Percentiles rank a stretch among this genome's conserved stretches.
phyloP scores from a whole-genome alignment of 1,284 basidiomycete genomes.

The Grifola frondosa region DNA sequence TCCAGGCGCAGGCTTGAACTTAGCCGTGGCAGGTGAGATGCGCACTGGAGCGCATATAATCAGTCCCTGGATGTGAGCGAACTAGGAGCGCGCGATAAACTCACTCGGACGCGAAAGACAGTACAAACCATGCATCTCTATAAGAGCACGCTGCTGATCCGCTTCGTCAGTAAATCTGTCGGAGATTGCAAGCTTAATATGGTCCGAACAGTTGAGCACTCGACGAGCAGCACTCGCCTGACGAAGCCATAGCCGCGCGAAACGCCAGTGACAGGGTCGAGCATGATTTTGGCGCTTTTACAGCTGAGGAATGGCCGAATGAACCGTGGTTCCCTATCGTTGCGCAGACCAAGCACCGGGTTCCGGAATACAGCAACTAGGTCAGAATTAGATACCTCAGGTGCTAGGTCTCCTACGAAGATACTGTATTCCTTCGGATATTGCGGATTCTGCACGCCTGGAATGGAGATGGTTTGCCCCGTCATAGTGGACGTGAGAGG shows the following conservation, averaged over 20 bases:
- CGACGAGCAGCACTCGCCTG: slow-evolving; percentile 52
- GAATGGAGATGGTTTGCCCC: slow-evolving; percentile 32
- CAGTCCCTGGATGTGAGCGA: too few species aligned
- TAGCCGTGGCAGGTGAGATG: slow-evolving; percentile 86
- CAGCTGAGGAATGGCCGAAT: slow-evolving; percentile 85
- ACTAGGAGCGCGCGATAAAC: slow-evolving; percentile 36
- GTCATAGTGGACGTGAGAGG: slow-evolving; percentile 37
- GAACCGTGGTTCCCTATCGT: slow-evolving; percentile 79
- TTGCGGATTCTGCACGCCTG: slow-evolving; percentile 46
- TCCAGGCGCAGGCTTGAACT: slow-evolving; percentile 66
- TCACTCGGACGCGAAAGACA: slow-evolving; percentile 82
- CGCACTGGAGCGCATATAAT: slow-evolving; percentile 57
- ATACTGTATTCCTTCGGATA: slow-evolving; percentile 85
- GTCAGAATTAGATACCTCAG: slow-evolving; percentile 88
- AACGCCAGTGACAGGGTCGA: slow-evolving; percentile 85
- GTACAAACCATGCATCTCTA: slow-evolving; percentile 88
- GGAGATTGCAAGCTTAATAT: slow-evolving; percentile 6
- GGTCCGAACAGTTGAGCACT: slow-evolving; percentile 8
- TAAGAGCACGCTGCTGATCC: slow-evolving; percentile 84
- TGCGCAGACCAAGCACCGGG: slow-evolving; percentile 77
- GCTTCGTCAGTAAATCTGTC: slow-evolving; percentile 79
- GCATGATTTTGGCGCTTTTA: slow-evolving; percentile 92
- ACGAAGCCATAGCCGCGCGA: slow-evolving; percentile 90
- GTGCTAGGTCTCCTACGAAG: slow-evolving; percentile 87
- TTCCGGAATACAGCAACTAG: slow-evolving; percentile 86